phyloP scores from a whole-genome alignment of 129 eudicot genomes.

The Apium graveolens region DNA sequence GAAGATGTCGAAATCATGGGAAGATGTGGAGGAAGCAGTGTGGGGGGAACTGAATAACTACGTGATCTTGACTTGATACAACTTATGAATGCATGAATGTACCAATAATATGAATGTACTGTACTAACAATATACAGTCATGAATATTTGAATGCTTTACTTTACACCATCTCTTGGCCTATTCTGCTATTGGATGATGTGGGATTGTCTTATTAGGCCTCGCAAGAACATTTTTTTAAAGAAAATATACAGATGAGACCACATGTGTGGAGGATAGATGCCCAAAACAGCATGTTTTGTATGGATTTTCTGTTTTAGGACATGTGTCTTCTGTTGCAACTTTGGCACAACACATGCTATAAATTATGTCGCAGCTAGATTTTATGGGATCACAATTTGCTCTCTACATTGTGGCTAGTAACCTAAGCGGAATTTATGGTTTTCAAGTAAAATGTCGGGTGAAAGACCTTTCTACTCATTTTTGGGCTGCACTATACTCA shows the following conservation, averaged over 20 bases:
- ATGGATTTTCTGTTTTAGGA: no score
- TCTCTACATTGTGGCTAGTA: no score
- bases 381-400: no score
- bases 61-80: background rate
- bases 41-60: constrained; percentile 81
- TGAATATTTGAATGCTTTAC: background rate
- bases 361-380: no score
- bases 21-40: constrained; percentile 79
- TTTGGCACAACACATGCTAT: no score
- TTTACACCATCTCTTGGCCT: background rate
- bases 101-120: background rate
- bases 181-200: background rate
- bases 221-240: no score
- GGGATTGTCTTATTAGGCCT: background rate
- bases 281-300: no score
- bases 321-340: no score
- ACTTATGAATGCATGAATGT: background rate
- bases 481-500: no score
- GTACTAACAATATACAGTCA: background rate
- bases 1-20: constrained; percentile 66
- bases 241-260: background rate
- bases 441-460: no score
- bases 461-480: no score
- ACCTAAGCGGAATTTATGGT: no score
- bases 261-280: background rate